Evolutionary conservation across 2,329 filamentous ascomycete genomes (phyloP).

Genomic region (Colletotrichum scovillei): DNA sequence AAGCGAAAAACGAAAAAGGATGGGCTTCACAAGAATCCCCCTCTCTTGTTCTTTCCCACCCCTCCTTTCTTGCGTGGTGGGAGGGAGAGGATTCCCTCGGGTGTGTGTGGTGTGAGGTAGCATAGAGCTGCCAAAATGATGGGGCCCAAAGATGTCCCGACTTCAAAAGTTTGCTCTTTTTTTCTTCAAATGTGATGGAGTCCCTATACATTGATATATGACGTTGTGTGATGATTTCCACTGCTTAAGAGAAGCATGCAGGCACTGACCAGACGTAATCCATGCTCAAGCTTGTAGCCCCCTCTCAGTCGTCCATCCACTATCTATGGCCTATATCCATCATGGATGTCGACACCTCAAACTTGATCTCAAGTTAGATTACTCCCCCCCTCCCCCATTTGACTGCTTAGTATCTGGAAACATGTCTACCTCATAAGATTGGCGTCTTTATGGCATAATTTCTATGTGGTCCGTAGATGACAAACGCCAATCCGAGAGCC

Average conservation of each 20-base stretch:
- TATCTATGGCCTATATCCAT: not conserved
- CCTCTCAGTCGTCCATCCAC: not conserved
- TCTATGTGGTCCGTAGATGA: not conserved
- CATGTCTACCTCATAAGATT: not conserved
- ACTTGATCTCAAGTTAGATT: not conserved
- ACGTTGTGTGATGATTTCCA: not conserved
- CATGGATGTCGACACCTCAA: not conserved
- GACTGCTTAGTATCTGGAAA: not conserved
- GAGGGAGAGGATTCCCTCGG: conserved; percentile 27
- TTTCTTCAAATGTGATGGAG: not conserved
- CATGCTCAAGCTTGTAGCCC: not conserved
- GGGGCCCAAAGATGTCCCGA: conserved; percentile 33
- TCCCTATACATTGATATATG: not conserved
- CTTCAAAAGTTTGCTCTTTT: conserved; percentile 16
- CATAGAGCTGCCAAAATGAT: conserved; percentile 36
- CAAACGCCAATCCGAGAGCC: no score
- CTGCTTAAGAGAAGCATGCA: no score
- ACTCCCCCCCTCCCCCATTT: not conserved
- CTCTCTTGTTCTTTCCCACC: conserved; percentile 19
- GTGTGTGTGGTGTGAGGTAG: conserved; percentile 30
- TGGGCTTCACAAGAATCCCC: conserved; percentile 25
- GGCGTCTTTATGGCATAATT: not conserved
- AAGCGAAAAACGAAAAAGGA: conserved; percentile 30
- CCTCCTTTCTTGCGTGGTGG: conserved; percentile 8
- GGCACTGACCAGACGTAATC: no score